Conservation (phyloP, 768 basidiomycete genomes). For the Hebeloma cylindrosporum region DNA sequence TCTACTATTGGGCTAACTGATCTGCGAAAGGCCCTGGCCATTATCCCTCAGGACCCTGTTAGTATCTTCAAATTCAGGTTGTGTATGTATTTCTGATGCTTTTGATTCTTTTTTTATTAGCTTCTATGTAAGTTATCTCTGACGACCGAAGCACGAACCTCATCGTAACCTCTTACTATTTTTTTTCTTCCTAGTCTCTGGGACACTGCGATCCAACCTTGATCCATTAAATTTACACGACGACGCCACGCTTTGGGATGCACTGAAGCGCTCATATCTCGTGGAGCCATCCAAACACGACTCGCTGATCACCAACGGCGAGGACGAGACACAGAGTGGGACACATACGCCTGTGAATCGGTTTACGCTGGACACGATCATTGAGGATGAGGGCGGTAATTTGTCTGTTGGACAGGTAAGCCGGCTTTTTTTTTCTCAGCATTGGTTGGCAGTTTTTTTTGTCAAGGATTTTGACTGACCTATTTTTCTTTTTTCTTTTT, state of each 20-base stretch:
- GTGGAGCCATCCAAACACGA: constrained; percentile 51
- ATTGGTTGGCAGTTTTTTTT: too few species aligned
- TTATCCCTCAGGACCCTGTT: constrained; percentile 84
- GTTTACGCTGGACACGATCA: constrained; percentile 79
- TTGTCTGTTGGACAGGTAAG: constrained; percentile 69
- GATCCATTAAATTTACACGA: constrained; percentile 86
- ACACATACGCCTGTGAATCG: constrained; percentile 50
- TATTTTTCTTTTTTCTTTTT: constrained; percentile 5
- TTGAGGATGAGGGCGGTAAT: constrained; percentile 88
- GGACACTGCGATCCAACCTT: constrained; percentile 81
- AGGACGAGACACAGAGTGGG: constrained; percentile 38
- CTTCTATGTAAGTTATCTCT: constrained; percentile 41
- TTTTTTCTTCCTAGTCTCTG: constrained; percentile 52
- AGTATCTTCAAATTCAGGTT: constrained; percentile 27
- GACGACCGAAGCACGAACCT: neutral
- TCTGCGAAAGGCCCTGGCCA: constrained; percentile 65
- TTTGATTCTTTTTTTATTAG: constrained; percentile 26
- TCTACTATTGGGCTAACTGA: constrained; percentile 77
- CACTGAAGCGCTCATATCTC: constrained; percentile 80
- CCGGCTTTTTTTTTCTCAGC: too few species aligned
- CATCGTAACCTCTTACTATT: neutral
- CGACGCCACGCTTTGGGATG: constrained; percentile 84
- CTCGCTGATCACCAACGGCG: constrained; percentile 22
- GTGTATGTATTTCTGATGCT: constrained; percentile 7
- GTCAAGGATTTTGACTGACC: too few species aligned